Evolutionary conservation across 2,329 filamentous ascomycete species (phyloP).

Genomic region (Septoria linicola): DNA sequence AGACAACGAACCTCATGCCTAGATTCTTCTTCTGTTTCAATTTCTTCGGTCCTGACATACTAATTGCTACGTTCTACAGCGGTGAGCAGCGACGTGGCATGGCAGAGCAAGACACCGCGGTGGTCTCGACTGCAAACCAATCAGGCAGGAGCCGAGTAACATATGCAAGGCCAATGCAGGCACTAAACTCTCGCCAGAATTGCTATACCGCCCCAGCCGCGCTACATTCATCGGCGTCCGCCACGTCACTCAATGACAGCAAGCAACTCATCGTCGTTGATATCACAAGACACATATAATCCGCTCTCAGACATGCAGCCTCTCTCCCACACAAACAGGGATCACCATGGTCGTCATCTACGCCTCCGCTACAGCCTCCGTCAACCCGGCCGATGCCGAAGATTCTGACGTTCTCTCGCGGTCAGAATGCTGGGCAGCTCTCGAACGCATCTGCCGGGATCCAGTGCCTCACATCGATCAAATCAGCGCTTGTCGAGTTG

Average conservation of each 20-base stretch:
- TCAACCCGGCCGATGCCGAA: background rate
- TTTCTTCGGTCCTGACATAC: background rate
- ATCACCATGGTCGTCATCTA: slow-evolving; percentile 7
- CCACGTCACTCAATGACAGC: background rate
- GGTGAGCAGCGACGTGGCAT: slow-evolving; percentile 7
- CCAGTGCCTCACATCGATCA: slow-evolving; percentile 5
- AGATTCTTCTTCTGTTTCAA: background rate
- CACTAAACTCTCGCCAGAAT: background rate
- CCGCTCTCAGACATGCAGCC: background rate
- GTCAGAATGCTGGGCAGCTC: slow-evolving; percentile 9
- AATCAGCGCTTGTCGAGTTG: slow-evolving; percentile 8
- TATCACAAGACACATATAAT: background rate
- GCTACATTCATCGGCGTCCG: background rate
- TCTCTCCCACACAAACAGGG: background rate
- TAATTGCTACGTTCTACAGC: background rate
- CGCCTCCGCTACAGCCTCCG: slow-evolving; percentile 2
- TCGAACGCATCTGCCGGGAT: slow-evolving; percentile 4
- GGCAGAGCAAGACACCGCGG: background rate
- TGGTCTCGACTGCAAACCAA: background rate
- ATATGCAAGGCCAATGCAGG: background rate
- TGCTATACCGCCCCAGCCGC: background rate
- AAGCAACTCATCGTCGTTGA: too few species aligned
- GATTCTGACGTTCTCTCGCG: background rate
- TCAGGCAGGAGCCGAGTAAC: too few species aligned
- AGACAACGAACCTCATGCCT: background rate